phyloP scores from a whole-genome alignment of 2,329 filamentous ascomycete species.

The Coniochaeta pulveracea region DNA sequence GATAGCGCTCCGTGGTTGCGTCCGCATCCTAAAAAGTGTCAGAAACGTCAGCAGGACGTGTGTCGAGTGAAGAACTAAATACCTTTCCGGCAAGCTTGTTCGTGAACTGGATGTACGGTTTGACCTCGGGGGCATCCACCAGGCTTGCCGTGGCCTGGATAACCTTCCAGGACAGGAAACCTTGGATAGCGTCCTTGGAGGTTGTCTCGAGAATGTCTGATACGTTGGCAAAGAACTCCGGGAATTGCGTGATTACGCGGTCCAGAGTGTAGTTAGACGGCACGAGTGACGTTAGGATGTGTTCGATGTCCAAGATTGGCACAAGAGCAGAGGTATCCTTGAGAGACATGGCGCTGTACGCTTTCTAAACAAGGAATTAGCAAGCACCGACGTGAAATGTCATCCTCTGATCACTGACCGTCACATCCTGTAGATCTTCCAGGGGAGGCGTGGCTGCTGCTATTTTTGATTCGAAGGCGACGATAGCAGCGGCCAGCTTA shows the following conservation, averaged over 20 bases:
- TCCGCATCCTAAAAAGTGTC: conserved; percentile 36
- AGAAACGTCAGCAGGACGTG: conserved; percentile 1
- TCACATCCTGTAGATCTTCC: conserved; percentile 11
- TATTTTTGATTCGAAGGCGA: conserved; percentile 12
- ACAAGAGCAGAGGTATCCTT: conserved; percentile 41
- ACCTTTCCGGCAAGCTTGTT: conserved; percentile 49
- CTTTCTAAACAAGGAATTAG: conserved; percentile 27
- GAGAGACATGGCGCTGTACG: conserved; percentile 52
- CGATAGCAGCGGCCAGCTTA: conserved; percentile 16
- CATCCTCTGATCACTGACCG: conserved; percentile 6
- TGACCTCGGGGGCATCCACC: conserved; percentile 47
- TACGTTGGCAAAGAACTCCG: conserved; percentile 47
- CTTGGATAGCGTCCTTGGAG: conserved; percentile 37
- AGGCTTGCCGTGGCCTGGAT: conserved; percentile 45
- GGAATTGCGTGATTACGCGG: conserved; percentile 46
- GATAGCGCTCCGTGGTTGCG: conserved; percentile 53
- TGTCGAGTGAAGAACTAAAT: conserved; percentile 7
- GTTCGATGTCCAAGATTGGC: conserved; percentile 42
- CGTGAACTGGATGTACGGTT: conserved; percentile 46
- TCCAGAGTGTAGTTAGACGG: conserved; percentile 37
- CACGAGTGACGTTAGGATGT: conserved; percentile 38
- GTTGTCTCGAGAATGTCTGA: conserved; percentile 42
- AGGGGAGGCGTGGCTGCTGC: conserved; percentile 9
- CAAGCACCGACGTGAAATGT: background rate
- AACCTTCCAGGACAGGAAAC: conserved; percentile 56